Evolutionary conservation across 345 rosid genomes (phyloP).

Genomic region (Hirschfeldia incana): DNA sequence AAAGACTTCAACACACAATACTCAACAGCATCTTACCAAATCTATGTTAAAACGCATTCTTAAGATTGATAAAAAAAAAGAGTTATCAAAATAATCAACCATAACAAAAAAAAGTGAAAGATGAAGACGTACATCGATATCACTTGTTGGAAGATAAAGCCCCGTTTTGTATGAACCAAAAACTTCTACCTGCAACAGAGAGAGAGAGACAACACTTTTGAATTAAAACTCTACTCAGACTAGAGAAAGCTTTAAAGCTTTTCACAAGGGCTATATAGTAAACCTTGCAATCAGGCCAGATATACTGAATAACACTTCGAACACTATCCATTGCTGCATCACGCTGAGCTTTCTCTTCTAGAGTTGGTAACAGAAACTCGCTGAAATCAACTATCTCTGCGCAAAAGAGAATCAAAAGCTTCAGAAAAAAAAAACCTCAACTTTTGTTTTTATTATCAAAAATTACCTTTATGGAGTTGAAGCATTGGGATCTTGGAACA

Average conservation of each 20-base stretch:
- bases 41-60: neutral
- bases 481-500: conserved; percentile 82
- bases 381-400: conserved; percentile 88
- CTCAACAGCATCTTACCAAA: neutral
- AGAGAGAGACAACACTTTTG: neutral
- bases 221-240: neutral
- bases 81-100: neutral
- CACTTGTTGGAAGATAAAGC: conserved; percentile 92
- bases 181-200: conserved; percentile 65
- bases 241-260: neutral
- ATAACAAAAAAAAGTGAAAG: neutral
- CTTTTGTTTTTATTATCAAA: neutral
- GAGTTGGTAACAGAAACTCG: conserved; percentile 81
- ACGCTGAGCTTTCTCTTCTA: conserved; percentile 66
- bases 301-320: conserved; percentile 67
- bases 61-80: neutral
- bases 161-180: conserved; percentile 90
- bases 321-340: conserved; percentile 61
- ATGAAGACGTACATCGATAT: conserved; percentile 76
- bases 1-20: neutral
- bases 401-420: neutral
- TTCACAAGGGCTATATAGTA: neutral
- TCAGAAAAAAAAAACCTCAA: neutral
- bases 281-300: conserved; percentile 90
- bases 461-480: conserved; percentile 83